A percentile compares a stretch with the other conserved stretches of the same genome.
Evolutionary conservation across 345 rosid genomes (phyloP).

Genomic region (Citrus maxima): DNA sequence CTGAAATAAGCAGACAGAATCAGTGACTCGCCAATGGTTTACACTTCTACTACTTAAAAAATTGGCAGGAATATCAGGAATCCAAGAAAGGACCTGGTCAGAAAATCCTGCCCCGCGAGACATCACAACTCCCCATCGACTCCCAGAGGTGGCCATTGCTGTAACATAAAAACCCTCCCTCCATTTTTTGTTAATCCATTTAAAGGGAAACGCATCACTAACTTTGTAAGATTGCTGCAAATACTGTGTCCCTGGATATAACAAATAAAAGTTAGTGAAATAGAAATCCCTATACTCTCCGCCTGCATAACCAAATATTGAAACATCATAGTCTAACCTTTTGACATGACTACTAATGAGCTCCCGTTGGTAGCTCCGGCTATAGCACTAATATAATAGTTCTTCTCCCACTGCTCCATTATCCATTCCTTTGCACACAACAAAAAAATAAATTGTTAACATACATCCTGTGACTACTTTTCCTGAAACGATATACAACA

Average conservation of each 20-base stretch:
- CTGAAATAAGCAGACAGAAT: slow-evolving; percentile 31
- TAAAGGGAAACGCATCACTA: slow-evolving; percentile 86
- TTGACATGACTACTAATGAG: slow-evolving; percentile 95
- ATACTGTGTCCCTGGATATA: slow-evolving; percentile 59
- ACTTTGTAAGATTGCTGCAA: slow-evolving; percentile 96
- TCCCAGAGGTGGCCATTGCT: slow-evolving; percentile 90
- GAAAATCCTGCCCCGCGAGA: slow-evolving; percentile 86
- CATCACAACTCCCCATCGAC: slow-evolving; percentile 95
- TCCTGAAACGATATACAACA: too few species aligned
- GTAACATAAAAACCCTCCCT: slow-evolving; percentile 93
- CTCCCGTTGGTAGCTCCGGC: slow-evolving; percentile 85
- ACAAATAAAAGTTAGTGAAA: slow-evolving; percentile 9
- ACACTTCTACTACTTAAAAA: background rate
- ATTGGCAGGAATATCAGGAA: background rate
- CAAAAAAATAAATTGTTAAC: slow-evolving; percentile 1
- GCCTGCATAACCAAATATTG: background rate
- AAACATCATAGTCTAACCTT: slow-evolving; percentile 43
- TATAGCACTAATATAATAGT: slow-evolving; percentile 81
- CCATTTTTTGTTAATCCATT: slow-evolving; percentile 98
- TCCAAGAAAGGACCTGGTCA: slow-evolving; percentile 55
- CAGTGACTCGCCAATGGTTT: background rate
- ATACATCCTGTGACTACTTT: background rate
- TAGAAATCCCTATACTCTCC: background rate
- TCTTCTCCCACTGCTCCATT: slow-evolving; percentile 98
- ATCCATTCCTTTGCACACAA: slow-evolving; percentile 80